Conservation (phyloP, 208 protist species). For the Baffinella frigidus region DNA sequence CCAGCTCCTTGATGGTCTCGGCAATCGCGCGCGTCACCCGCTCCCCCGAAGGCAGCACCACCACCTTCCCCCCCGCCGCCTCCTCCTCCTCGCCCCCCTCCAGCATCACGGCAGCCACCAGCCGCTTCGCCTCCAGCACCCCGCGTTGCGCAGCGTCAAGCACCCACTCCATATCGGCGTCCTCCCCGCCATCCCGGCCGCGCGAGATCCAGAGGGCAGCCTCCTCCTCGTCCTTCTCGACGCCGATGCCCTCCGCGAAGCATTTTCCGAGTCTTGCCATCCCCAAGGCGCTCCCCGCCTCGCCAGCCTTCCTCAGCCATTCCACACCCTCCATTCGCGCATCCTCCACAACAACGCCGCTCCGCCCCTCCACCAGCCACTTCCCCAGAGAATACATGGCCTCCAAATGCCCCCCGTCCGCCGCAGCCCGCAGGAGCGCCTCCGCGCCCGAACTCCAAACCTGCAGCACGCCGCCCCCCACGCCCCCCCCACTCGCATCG, state of each 20-base stretch:
- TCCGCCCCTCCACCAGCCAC: neutral
- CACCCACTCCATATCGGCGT: too few species aligned
- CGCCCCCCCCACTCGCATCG: too few species aligned
- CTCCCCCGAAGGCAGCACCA: neutral
- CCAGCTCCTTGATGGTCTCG: neutral
- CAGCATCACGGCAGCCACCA: neutral
- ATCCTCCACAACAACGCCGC: too few species aligned
- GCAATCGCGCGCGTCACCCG: neutral
- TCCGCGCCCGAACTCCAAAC: neutral
- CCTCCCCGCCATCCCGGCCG: too few species aligned
- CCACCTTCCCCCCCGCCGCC: neutral
- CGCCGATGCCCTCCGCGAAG: constrained; percentile 14
- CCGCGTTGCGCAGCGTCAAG: too few species aligned
- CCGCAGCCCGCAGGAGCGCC: neutral
- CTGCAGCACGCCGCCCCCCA: neutral
- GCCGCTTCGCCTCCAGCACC: neutral
- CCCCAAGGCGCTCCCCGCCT: too few species aligned
- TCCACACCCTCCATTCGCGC: too few species aligned
- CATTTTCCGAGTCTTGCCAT: too few species aligned
- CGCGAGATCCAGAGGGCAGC: too few species aligned
- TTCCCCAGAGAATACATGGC: neutral
- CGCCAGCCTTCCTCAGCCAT: too few species aligned
- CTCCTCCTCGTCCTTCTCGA: constrained; percentile 5
- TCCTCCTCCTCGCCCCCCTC: neutral
- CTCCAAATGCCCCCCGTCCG: neutral